Conservation (phyloP, 2,329 filamentous ascomycete species). For the Cordyceps javanica region DNA sequence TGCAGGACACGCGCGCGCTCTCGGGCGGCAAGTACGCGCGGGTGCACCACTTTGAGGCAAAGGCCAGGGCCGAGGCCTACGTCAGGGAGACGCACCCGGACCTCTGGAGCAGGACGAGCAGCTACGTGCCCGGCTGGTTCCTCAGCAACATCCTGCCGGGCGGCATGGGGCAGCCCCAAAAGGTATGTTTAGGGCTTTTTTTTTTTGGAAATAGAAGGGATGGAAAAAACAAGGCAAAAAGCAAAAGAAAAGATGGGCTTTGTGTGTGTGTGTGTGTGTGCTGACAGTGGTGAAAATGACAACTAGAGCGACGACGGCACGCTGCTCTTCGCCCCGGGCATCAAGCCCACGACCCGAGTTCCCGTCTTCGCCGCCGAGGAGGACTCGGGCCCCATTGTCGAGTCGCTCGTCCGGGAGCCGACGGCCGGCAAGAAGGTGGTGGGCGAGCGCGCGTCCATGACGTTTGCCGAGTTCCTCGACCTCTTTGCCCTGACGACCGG, state of each 20-base stretch:
- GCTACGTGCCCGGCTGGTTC: constrained; percentile 17
- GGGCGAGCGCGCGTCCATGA: constrained; percentile 20
- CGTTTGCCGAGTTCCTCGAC: constrained; percentile 14
- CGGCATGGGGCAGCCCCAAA: neutral
- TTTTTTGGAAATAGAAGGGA: too few relatives aligned
- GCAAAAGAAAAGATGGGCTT: too few relatives aligned
- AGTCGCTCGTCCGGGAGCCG: constrained; percentile 18
- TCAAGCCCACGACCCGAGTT: constrained; percentile 16
- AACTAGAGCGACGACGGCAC: constrained; percentile 16
- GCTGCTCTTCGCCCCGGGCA: constrained; percentile 16
- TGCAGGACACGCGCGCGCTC: constrained; percentile 29
- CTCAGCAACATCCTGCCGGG: constrained; percentile 15
- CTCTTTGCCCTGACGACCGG: constrained; percentile 17
- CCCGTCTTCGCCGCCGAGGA: constrained; percentile 22
- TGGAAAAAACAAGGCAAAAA: neutral
- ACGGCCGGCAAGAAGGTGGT: constrained; percentile 18
- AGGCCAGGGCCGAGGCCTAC: constrained; percentile 30
- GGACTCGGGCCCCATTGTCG: constrained; percentile 20
- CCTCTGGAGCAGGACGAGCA: constrained; percentile 20
- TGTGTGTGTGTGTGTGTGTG: too few relatives aligned
- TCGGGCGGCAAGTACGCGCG: constrained; percentile 34
- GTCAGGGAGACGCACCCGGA: constrained; percentile 13
- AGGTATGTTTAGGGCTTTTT: constrained; percentile 7
- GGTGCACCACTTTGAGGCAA: constrained; percentile 37
- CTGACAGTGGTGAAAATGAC: neutral